Evolutionary conservation across 2,329 filamentous ascomycete genomes (phyloP), one percentile per base, ranked within the genome.

Genomic region (Arthrobotrys iridis): DNA sequence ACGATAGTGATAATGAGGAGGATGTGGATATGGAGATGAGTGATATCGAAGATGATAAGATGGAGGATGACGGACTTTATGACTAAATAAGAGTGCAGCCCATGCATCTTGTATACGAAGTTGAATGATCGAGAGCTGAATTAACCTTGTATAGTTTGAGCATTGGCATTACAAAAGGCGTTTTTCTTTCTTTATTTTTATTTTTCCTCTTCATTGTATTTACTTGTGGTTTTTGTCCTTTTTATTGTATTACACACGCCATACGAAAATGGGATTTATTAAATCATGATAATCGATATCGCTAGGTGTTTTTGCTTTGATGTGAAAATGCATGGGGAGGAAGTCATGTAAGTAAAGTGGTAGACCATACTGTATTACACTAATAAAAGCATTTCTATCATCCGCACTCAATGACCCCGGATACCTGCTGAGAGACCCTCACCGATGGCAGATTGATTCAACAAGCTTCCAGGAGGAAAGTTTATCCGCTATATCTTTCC

Each of bases 1-100:
- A 98, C 82, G 88, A 89, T 45, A 83, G 86, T 37, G 88, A 87
- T 78, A 87, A 88, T 15, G 80, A 84, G 11, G 86, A 86, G 66
- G 78, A 86, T 20, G 88, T 90, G 5, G 91, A 93, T 74, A 86
- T 87, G 10, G 90, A 92, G 52, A 90, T 93, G 89, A 84, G 90
- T 58, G 90, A 93, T 73, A 84, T 86, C 33, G 91, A 92, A 8
- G 89, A 90, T 1, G 90, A 86, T 88, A 76, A 86, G 57, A 84
- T 84, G 72, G 81, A 83, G 75, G 83, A 81, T 6, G 86, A 87
- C 84, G 88, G 90, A 79, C 84, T 91, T 46, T 90, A 90, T 79
- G 88, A 90, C 73, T 87, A 85, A 77, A n/a, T n/a, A n/a, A 70
- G 4, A 15, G 15, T 5, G n/a, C 10, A 7, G 11, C 24, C 37